Percentiles rank a stretch among this genome's conserved stretches.
Evolutionary conservation across 2,329 filamentous ascomycete genomes (phyloP).

Genomic region (Dactylellina drechsleri): DNA sequence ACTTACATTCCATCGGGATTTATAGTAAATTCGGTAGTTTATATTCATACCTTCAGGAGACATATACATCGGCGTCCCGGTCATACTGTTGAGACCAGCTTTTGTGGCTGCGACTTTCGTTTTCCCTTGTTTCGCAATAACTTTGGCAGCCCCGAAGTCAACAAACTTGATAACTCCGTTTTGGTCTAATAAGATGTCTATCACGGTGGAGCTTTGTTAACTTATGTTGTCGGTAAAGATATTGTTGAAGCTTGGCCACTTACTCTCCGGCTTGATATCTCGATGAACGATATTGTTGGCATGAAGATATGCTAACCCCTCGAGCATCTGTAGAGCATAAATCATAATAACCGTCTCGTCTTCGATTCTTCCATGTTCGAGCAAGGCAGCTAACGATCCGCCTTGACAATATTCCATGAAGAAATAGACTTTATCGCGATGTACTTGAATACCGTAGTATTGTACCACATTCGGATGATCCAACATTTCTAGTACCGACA

Average conservation of each 20-base stretch:
- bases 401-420: slow-evolving; percentile 99
- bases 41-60: slow-evolving; percentile 75
- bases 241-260: slow-evolving; percentile 62
- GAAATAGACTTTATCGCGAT: slow-evolving; percentile 99
- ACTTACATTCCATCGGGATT: neutral
- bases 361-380: slow-evolving; percentile 96
- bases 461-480: slow-evolving; percentile 98
- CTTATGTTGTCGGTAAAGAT: slow-evolving; percentile 56
- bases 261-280: slow-evolving; percentile 97
- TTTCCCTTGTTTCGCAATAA: slow-evolving; percentile 91
- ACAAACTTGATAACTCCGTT: slow-evolving; percentile 99
- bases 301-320: slow-evolving; percentile 92
- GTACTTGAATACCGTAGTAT: slow-evolving; percentile 97
- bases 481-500: slow-evolving; percentile 92
- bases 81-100: slow-evolving; percentile 74
- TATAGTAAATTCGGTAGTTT: neutral
- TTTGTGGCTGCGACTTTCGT: slow-evolving; percentile 84
- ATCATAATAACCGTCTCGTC: slow-evolving; percentile 98
- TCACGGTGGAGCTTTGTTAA: neutral
- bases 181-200: slow-evolving; percentile 93
- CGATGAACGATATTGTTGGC: slow-evolving; percentile 91
- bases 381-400: slow-evolving; percentile 84
- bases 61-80: slow-evolving; percentile 99
- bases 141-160: slow-evolving; percentile 96
- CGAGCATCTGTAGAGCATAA: slow-evolving; percentile 90